Base-by-base conservation (phyloP, 345 rosid species). In the Heritiera fomes region DNA sequence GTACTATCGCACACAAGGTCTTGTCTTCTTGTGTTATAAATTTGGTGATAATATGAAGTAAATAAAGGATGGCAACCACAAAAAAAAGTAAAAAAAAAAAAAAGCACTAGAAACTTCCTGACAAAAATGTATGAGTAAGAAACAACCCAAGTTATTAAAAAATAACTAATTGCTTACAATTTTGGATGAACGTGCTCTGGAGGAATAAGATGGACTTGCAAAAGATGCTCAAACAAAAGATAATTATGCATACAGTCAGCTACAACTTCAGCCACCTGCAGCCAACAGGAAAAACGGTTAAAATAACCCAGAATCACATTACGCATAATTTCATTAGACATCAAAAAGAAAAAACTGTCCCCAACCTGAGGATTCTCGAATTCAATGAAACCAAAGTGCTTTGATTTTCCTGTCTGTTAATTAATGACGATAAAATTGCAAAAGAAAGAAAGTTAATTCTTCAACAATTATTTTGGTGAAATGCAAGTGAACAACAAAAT, bases 191-290 rank as follows among this genome's bases (percentile, higher is more conserved):
- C 93, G 75, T 87, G 65, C 80, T 91, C 94, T 4, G 88, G 89
- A 73, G 89, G 89, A 68, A 96, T 78, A 59, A 87, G 87, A 86
- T 83, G 88, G 60, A 94, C 95, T 83, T 94, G 95, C 86, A 96
- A 79, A 77, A 94, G 84, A 82, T 91, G 95, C 88, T 96, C 98
- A 52, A 90, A 89, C 87, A 96, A 82, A 78, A 94, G 85, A 82
- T 96, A 92, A 72, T 92, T 84, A 83, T 92, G 87, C 99, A 96
- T 94, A 45, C 91, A 88, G 66, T 91, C 98, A 41, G 99, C 98
- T 18, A 95, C 99, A 69, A 96, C 89, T 69, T 89, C 95, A 0
- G 98, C 98, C 76, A 94, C 98, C 98, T 96, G 80, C 79, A 87
- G 17, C 76, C 18, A 82, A 76, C 41, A n/a, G 34, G 52, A 77